A percentile compares a stretch with the other conserved stretches of the same genome.
Conservation (phyloP, 352 stramenopile species). For the Phytophthora niederhauseri region DNA sequence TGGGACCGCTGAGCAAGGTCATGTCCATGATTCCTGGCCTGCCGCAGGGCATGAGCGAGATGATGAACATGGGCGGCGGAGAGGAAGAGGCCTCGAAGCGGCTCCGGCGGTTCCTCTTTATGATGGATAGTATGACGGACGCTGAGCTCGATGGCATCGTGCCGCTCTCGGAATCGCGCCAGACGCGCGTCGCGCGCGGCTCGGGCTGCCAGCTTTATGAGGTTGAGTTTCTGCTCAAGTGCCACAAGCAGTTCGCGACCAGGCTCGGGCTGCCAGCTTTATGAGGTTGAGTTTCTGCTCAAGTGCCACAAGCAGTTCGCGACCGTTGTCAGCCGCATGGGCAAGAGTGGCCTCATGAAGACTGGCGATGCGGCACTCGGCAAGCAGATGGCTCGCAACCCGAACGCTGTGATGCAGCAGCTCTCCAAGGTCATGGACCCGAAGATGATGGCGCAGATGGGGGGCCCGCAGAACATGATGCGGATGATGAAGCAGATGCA, state of each 20-base stretch:
- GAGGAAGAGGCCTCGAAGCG: slow-evolving; percentile 93
- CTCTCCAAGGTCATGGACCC: slow-evolving; percentile 95
- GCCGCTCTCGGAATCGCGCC: slow-evolving; percentile 65
- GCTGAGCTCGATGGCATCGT: slow-evolving; percentile 95
- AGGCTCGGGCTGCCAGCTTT: slow-evolving; percentile 75
- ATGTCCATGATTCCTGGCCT: slow-evolving; percentile 99
- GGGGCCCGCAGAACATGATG: slow-evolving; percentile 87
- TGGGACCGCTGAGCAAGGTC: slow-evolving; percentile 97
- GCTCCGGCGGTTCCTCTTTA: slow-evolving; percentile 98
- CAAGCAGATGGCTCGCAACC: slow-evolving; percentile 97
- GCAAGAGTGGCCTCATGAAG: slow-evolving; percentile 96
- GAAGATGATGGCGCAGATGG: slow-evolving; percentile 93
- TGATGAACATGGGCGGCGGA: slow-evolving; percentile 92
- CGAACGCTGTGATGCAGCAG: slow-evolving; percentile 96
- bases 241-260: slow-evolving; percentile 96
- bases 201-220: slow-evolving; percentile 90
- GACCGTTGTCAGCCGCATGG: slow-evolving; percentile 96
- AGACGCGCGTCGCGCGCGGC: slow-evolving; percentile 91
- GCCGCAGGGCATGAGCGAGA: slow-evolving; percentile 86
- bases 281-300: slow-evolving; percentile 94
- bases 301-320: slow-evolving; percentile 97
- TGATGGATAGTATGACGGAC: slow-evolving; percentile 99
- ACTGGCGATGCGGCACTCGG: slow-evolving; percentile 85
- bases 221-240: slow-evolving; percentile 95
- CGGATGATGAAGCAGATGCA: slow-evolving; percentile 97